Percentiles rank a stretch among this genome's conserved stretches.
These are phyloP conservation scores for Cunninghamia lanceolata DNA, from an alignment of 75 land plant genomes.

Conservation along the genomic window DNA sequence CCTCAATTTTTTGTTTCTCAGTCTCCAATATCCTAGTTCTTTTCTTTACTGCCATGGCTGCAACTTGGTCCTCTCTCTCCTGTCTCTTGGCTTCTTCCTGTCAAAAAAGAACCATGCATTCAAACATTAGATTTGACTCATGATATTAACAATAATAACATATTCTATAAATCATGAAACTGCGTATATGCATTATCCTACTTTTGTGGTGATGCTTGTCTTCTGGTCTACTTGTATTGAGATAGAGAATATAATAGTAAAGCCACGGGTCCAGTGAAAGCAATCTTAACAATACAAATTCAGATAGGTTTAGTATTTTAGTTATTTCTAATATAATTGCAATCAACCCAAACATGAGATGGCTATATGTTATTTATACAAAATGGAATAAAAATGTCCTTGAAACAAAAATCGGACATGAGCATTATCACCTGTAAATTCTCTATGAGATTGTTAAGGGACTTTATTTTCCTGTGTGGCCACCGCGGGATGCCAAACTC, in stretches of 20 bases:
- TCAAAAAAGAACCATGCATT: not conserved
- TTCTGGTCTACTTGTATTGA: not conserved
- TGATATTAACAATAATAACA: not conserved
- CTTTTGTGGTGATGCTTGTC: not conserved
- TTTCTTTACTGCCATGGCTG: constrained; percentile 33
- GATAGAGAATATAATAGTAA: not conserved
- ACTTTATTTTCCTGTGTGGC: constrained; percentile 69
- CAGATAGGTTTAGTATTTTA: not conserved
- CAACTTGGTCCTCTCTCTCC: constrained; percentile 30
- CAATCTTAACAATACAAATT: not conserved
- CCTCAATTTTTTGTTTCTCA: constrained; percentile 45
- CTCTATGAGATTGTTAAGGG: constrained; percentile 46
- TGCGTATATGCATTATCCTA: not conserved
- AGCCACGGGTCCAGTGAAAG: not conserved
- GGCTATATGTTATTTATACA: not conserved
- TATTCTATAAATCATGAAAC: not conserved
- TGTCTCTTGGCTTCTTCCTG: constrained; percentile 23
- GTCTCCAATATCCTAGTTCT: constrained; percentile 46
- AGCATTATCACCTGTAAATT: constrained; percentile 34
- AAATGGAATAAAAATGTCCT: not conserved
- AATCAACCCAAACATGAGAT: not conserved
- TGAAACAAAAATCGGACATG: not conserved
- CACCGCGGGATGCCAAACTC: constrained; percentile 67
- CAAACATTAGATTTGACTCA: not conserved
- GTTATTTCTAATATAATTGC: not conserved